Base-by-base conservation (phyloP, 1,139 yeast species). In the Pichia sp. region DNA sequence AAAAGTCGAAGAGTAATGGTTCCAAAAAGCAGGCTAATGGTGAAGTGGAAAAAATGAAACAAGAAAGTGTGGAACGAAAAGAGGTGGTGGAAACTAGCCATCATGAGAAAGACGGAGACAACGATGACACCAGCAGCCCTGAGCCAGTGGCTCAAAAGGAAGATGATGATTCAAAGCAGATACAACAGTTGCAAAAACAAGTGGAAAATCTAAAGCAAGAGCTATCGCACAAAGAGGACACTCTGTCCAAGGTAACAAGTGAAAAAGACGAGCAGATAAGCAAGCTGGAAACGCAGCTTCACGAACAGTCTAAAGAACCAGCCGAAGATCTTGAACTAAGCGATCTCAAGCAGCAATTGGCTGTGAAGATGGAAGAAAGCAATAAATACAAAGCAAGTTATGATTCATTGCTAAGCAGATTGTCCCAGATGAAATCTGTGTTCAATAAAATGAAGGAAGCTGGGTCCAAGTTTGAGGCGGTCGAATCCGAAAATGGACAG, bases 351-450 rank as follows among this genome's bases (percentile, higher is more conserved):
- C 67, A 67, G 12, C 75, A 77, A 53, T 64, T 83, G 17, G 41
- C 69, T 24, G 68, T 65, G 12, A 70, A 76, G 27, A 77, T 75
- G 44, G 71, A 72, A 33, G 95, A 89, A 61, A 77, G 89, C 51
- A 89, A 84, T 57, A 81, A 83, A 41, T 77, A 82, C 33, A 87
- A 87, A 62, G 77, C 79, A 9, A 87, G 87, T 58, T 90, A 92
- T 67, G 89, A 90, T 61, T 76, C 79, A n/a, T 73, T 93, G 24
- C 73, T 91, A 56, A 85, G 84, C 60, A 81, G 88, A 66, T 75
- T 93, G 36, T 81, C 95, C 1, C 83, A 88, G 2, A 90, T 93
- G 88, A 90, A 88, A 65, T 73, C 87, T 0, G 78, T 86, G 2
- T 87, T 87, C 67, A 79, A 78, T 55, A 85, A 86, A 62, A 85